Evolutionary conservation across 1,284 basidiomycete genomes (phyloP).

Genomic region (Sutorius eximius): DNA sequence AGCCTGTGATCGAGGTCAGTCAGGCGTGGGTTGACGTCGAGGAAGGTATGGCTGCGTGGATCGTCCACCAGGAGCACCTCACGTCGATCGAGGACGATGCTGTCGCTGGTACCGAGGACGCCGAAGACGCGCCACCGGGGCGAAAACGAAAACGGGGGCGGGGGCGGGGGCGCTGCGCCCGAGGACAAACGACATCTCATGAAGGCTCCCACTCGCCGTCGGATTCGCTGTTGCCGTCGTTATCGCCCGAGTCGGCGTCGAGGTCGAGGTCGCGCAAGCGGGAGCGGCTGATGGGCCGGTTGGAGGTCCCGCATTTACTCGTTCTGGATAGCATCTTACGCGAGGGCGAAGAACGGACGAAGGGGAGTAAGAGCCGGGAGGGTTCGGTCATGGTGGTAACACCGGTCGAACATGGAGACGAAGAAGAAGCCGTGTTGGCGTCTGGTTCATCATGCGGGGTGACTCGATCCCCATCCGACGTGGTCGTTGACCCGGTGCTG

Average conservation of each 20-base stretch:
- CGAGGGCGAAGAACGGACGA: constrained; percentile 15
- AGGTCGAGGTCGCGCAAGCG: constrained; percentile 13
- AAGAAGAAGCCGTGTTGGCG: not conserved
- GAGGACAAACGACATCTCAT: not conserved
- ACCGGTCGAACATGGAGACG: constrained; percentile 4
- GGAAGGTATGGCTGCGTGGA: constrained; percentile 49
- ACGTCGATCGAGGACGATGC: constrained; percentile 8
- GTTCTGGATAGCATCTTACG: constrained; percentile 51
- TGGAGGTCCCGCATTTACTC: constrained; percentile 41
- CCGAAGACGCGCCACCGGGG: not conserved
- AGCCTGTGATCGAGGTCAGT: constrained; percentile 57
- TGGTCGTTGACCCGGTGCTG: constrained; percentile 25
- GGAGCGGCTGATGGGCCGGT: constrained; percentile 36
- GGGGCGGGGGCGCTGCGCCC: constrained; percentile 1
- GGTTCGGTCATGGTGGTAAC: constrained; percentile 1
- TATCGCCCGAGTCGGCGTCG: not conserved
- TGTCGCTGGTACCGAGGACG: constrained; percentile 5
- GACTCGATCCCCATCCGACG: not conserved
- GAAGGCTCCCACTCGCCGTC: not conserved
- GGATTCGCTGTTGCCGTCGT: not conserved
- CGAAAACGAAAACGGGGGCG: constrained; percentile 19
- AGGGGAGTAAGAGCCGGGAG: constrained; percentile 10
- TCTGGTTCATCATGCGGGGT: constrained; percentile 1
- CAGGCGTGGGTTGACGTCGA: constrained; percentile 61
- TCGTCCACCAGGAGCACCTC: constrained; percentile 39